phyloP scores from a whole-genome alignment of 495 filamentous ascomycete genomes.

The Daldinia concentrica region DNA sequence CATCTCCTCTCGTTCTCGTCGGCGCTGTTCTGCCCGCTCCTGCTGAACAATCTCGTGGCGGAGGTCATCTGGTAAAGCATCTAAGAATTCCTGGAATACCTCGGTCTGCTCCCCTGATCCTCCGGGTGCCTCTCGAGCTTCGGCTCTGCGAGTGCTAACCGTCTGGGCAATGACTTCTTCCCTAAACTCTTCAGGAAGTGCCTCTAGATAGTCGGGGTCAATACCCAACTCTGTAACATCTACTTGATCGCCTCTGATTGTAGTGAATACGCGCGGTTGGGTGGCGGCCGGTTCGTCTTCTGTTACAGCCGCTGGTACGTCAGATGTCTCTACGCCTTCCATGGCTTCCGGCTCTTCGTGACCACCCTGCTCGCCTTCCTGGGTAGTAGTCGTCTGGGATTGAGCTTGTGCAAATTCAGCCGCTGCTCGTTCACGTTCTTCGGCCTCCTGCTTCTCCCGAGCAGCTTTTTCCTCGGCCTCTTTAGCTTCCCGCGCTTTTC shows the following conservation, averaged over 20 bases:
- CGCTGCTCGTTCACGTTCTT: conserved; percentile 60
- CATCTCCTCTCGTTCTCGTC: conserved; percentile 83
- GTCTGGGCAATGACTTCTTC: conserved; percentile 95
- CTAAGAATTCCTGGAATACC: conserved; percentile 92
- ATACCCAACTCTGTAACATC: conserved; percentile 96
- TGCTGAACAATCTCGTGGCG: conserved; percentile 88
- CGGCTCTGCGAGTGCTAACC: conserved; percentile 79
- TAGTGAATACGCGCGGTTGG: conserved; percentile 73
- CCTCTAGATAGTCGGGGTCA: conserved; percentile 91
- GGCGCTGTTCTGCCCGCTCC: conserved; percentile 87
- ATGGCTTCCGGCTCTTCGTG: conserved; percentile 68
- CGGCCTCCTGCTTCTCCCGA: conserved; percentile 64
- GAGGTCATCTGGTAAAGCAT: conserved; percentile 89
- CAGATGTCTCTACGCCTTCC: conserved; percentile 82
- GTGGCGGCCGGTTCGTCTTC: conserved; percentile 43
- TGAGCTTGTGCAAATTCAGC: conserved; percentile 56
- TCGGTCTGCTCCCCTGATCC: conserved; percentile 82
- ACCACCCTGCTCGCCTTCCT: conserved; percentile 34
- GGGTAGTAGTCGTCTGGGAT: conserved; percentile 26
- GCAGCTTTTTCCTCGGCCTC: conserved; percentile 69
- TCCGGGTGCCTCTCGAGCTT: conserved; percentile 69
- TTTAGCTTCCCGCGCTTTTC: conserved; percentile 62
- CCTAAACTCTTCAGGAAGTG: conserved; percentile 90
- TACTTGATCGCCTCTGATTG: conserved; percentile 81
- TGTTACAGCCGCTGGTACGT: conserved; percentile 47